Evolutionary conservation across 169 alveolate species (phyloP), one percentile per base, ranked within the genome.

Genomic region (Plasmodium ovale): DNA sequence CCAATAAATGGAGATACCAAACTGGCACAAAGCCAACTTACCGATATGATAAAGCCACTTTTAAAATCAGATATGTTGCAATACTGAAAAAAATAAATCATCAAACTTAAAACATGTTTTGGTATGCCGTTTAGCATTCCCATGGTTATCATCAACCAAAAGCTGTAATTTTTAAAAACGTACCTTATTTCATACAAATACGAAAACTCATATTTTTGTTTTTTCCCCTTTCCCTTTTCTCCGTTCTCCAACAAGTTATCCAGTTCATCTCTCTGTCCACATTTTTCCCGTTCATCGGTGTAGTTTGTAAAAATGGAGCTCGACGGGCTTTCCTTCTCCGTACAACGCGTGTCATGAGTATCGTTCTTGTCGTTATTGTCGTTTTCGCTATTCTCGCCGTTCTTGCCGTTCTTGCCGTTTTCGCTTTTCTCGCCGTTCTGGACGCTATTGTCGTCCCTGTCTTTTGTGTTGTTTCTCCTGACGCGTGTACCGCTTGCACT

Each of bases 121-220:
- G 94, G 94, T 53, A 91, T 91, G 29, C 92, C 94, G 74, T 91
- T 91, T 21, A 91, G 67, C 73, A 91, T 91, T 14, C 94, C 92
- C 92, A 91, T 91, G 3, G 79, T 39, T 59, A 91, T 69, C 92
- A 91, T 87, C 23, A 91, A 37, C 94, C 94, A 91, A 33, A 92
- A 91, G 35, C 94, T 91, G 19, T 91, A 87, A 65, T 91, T 91
- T 29, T 72, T 87, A 31, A 91, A 87, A 35, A 91, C 92, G 62
- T 91, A 91, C 39, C 60, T 74, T 60, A 74, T 60, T 74, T 74
- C 88, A 67, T 74, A 74, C 21, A 74, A 49, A 67, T 74, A 74
- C n/a, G 88, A 59, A 60, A 74, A 74, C 60, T 74, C 88, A 60
- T 74, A 74, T 21, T 59, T 74, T 44, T 44, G 29, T 37, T 59